Evolutionary conservation across 176 grass and related monocot species (phyloP).

Genomic region (Zizania latifolia): DNA sequence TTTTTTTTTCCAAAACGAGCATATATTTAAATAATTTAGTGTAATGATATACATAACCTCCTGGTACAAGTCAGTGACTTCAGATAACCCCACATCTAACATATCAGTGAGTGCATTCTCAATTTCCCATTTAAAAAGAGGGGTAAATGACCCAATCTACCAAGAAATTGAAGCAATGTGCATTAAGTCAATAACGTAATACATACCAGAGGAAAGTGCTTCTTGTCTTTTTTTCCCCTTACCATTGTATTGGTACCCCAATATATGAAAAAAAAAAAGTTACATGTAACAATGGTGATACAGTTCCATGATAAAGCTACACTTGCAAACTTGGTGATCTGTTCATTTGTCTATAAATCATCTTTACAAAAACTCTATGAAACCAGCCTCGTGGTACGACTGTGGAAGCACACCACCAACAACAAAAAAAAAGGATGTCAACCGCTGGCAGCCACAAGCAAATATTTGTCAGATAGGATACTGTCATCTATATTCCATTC

Average conservation of each 20-base stretch:
- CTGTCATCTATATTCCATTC: neutral
- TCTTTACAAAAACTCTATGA: constrained; percentile 12
- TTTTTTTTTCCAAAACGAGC: too few species aligned
- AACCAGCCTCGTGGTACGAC: neutral
- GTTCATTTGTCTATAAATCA: neutral
- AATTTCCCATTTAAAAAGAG: too few species aligned
- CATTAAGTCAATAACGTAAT: neutral
- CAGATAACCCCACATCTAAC: too few species aligned
- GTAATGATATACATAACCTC: too few species aligned
- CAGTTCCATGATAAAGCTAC: neutral
- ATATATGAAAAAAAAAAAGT: neutral
- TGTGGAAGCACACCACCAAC: constrained; percentile 14
- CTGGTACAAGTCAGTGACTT: too few species aligned
- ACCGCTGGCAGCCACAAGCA: neutral
- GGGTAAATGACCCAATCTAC: too few species aligned
- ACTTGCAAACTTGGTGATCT: neutral
- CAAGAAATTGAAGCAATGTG: neutral
- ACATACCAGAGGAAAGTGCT: neutral
- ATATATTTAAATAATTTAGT: too few species aligned
- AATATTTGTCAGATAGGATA: constrained; percentile 7
- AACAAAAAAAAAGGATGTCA: constrained; percentile 12
- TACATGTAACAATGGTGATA: neutral
- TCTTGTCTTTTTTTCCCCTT: neutral
- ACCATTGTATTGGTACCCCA: neutral
- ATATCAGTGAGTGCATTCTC: too few species aligned